phyloP scores from a whole-genome alignment of 805 yeast genomes.

The Candida ponderosae region DNA sequence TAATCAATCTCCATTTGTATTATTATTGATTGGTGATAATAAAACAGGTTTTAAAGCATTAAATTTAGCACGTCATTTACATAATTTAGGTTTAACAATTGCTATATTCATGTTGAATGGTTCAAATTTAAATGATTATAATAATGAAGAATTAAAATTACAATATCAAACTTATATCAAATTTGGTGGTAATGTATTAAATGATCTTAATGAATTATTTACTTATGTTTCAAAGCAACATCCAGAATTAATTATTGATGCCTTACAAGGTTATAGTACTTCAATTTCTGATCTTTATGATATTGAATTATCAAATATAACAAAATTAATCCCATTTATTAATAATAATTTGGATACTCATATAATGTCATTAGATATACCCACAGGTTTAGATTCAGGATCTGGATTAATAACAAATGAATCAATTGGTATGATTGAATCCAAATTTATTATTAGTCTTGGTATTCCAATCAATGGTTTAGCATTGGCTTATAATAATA shows the following conservation, averaged over 20 bases:
- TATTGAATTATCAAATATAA: slow-evolving; percentile 30
- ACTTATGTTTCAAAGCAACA: slow-evolving; percentile 41
- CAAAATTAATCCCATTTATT: slow-evolving; percentile 57
- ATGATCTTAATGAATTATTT: slow-evolving; percentile 25
- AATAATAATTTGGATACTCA: slow-evolving; percentile 36
- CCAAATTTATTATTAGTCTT: slow-evolving; percentile 57
- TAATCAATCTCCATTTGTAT: slow-evolving; percentile 71
- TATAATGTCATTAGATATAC: slow-evolving; percentile 66
- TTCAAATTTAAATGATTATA: slow-evolving; percentile 3
- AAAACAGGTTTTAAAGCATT: slow-evolving; percentile 69
- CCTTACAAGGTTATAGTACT: slow-evolving; percentile 76
- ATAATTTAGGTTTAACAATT: slow-evolving; percentile 67
- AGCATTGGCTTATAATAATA: slow-evolving; percentile 51
- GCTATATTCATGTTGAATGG: slow-evolving; percentile 22
- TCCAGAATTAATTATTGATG: slow-evolving; percentile 78
- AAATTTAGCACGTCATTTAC: slow-evolving; percentile 71
- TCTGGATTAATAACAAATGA: slow-evolving; percentile 44
- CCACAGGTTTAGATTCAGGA: slow-evolving; percentile 79
- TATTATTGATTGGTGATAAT: slow-evolving; percentile 66
- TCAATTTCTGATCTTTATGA: slow-evolving; percentile 49
- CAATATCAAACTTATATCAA: slow-evolving; percentile 68
- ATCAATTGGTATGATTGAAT: slow-evolving; percentile 25
- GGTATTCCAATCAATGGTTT: slow-evolving; percentile 69
- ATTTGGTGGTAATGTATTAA: slow-evolving; percentile 28
- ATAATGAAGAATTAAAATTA: slow-evolving; percentile 40